Evolutionary conservation across 2,329 filamentous ascomycete genomes (phyloP), one percentile per base, ranked within the genome.

Genomic region (Achaetomium macrosporum): DNA sequence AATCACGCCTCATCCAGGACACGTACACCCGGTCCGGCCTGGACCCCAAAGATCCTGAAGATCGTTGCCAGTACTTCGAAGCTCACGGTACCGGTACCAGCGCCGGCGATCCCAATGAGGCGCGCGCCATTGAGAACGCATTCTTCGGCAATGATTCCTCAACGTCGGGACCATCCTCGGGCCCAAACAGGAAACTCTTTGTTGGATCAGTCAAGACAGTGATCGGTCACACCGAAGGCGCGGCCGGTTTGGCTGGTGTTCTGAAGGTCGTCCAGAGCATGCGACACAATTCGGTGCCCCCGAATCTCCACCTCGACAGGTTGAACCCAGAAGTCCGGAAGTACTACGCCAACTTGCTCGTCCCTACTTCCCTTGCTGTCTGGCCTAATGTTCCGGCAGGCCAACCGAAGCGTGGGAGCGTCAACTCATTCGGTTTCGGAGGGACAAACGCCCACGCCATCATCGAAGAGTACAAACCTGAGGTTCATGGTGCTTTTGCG

Each of bases 201-300:
- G 71, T 74, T 1, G 72, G 72, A 3, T 74, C 71, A 0, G 59
- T 73, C 50, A 75, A 74, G 64, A 74, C 72, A 0, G 64, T 74
- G 2, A 66, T 75, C 31, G 77, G 77, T 16, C 76, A 80, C 57
- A 73, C 72, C 0, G 77, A 79, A 60, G 73, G 74, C 9, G 69
- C 73, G 1, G 74, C 75, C 2, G 77, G 76, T 0, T 60, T 79
- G 15, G 75, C 76, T 0, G 73, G 74, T 8, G 48, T 79, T 8
- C 64, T 79, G 17, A 76, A 75, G 58, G 68, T 71, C 0, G 58
- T 75, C 0, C 62, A 73, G 25, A 64, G 68, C 40, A 66, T 78
- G 60, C 68, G 71, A 45, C 63, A 74, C 33, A 64, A 62, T 8
- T 55, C 55, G 1, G 59, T 77, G 2, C 70, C 72, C 0, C 72